Conservation (phyloP, 371 early-diverging fungal genomes). For the Dinochytrium kinnereticum region DNA sequence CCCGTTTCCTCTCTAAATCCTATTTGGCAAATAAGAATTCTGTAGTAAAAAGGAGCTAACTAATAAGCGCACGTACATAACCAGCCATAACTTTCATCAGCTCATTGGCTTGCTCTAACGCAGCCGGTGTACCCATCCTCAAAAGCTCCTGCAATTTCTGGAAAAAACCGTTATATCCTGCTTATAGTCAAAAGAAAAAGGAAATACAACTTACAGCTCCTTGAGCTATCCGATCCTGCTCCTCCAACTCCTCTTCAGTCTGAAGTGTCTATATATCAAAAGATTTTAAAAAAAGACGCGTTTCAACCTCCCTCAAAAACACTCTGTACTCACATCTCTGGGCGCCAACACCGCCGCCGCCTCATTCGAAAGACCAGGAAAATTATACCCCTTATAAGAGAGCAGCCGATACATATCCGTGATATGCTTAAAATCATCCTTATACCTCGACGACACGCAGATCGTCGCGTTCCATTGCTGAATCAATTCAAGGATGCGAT, state of each 20-base stretch:
- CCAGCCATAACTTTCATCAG: conserved; percentile 97
- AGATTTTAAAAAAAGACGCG: neutral
- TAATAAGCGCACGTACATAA: conserved; percentile 64
- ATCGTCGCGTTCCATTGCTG: conserved; percentile 91
- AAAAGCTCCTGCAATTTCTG: conserved; percentile 96
- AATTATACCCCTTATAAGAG: conserved; percentile 83
- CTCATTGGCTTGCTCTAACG: conserved; percentile 91
- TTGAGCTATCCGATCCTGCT: conserved; percentile 87
- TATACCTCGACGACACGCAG: conserved; percentile 78
- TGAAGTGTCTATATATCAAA: conserved; percentile 50
- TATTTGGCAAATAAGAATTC: conserved; percentile 26
- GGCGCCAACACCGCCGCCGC: conserved; percentile 43
- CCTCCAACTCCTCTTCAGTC: conserved; percentile 91
- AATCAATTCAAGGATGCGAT: conserved; percentile 86
- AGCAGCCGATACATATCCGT: conserved; percentile 90
- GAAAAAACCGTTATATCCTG: neutral
- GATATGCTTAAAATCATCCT: conserved; percentile 88
- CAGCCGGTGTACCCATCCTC: conserved; percentile 89
- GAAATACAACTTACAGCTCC: conserved; percentile 69
- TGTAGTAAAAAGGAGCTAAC: neutral
- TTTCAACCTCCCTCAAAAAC: neutral
- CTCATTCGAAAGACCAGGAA: conserved; percentile 72
- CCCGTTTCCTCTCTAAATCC: conserved; percentile 76
- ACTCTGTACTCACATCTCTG: no score
- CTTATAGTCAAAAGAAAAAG: neutral